Evolutionary conservation across 1,284 basidiomycete genomes (phyloP).

Genomic region (Amylostereum chailletii): DNA sequence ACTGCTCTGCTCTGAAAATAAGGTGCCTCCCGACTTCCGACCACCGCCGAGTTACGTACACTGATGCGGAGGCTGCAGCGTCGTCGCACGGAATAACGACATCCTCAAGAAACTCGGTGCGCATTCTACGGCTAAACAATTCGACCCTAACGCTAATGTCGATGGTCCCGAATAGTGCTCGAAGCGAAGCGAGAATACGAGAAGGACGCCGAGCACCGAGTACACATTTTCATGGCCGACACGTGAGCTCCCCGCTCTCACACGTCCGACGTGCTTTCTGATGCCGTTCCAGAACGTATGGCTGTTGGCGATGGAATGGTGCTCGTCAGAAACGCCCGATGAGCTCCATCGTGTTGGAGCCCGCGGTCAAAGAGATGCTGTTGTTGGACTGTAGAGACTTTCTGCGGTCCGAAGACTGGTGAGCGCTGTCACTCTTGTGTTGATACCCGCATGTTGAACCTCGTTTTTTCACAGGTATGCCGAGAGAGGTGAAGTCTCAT

Average conservation of each 20-base stretch:
- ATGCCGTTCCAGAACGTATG: constrained; percentile 41
- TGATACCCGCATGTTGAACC: too few relatives aligned
- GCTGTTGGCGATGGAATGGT: constrained; percentile 79
- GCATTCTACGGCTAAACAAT: too few relatives aligned
- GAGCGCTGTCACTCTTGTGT: constrained; percentile 18
- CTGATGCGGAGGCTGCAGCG: constrained; percentile 32
- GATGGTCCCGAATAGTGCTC: constrained; percentile 32
- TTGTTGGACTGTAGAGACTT: constrained; percentile 79
- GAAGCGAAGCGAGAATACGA: constrained; percentile 82
- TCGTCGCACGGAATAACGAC: constrained; percentile 77
- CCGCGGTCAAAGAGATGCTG: constrained; percentile 81
- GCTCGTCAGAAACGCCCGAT: constrained; percentile 78
- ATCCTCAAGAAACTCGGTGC: constrained; percentile 62
- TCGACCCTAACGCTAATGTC: too few relatives aligned
- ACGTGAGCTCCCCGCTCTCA: constrained; percentile 43
- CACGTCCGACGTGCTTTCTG: constrained; percentile 3
- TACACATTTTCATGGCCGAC: constrained; percentile 81
- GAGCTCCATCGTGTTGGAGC: constrained; percentile 80
- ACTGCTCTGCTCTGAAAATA: constrained; percentile 65
- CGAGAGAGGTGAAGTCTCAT: constrained; percentile 54
- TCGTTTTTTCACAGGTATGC: constrained; percentile 52
- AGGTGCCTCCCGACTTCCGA: constrained; percentile 35
- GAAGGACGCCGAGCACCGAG: constrained; percentile 79
- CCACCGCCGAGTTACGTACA: constrained; percentile 13
- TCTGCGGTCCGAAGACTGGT: constrained; percentile 76